A percentile compares a stretch with the other conserved stretches of the same genome.
Evolutionary conservation across 345 rosid genomes (phyloP).

Genomic region (Eucalyptus pauciflora): DNA sequence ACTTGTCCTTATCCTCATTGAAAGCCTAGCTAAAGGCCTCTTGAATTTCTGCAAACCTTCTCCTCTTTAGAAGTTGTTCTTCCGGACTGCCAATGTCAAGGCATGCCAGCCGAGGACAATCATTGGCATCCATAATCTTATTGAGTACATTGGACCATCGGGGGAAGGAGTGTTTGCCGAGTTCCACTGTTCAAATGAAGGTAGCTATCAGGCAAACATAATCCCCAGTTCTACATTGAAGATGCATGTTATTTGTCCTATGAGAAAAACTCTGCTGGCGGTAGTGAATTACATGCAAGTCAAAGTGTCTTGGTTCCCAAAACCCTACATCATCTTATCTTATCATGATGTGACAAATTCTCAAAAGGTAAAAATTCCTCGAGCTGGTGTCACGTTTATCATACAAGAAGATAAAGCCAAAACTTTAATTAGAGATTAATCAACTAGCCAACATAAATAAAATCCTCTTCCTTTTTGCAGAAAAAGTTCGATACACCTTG

Average conservation of each 20-base stretch:
- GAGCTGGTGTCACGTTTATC: neutral
- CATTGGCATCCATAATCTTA: slow-evolving; percentile 66
- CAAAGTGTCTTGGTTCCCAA: neutral
- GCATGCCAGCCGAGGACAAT: slow-evolving; percentile 40
- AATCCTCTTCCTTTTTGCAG: too few relatives aligned
- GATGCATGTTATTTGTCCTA: neutral
- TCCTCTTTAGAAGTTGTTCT: slow-evolving; percentile 35
- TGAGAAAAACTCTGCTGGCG: neutral
- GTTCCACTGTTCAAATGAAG: slow-evolving; percentile 33
- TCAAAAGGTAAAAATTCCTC: neutral
- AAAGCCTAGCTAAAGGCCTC: slow-evolving; percentile 47
- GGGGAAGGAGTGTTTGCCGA: slow-evolving; percentile 63
- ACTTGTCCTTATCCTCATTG: slow-evolving; percentile 49
- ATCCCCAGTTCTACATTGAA: neutral
- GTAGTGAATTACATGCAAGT: neutral
- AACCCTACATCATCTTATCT: neutral
- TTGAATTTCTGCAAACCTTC: slow-evolving; percentile 52
- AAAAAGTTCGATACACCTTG: too few relatives aligned
- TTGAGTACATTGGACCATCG: slow-evolving; percentile 57
- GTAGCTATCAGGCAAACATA: neutral
- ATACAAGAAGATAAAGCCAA: neutral
- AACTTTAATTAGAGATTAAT: too few relatives aligned
- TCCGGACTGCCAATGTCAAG: slow-evolving; percentile 38
- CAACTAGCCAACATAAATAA: too few relatives aligned
- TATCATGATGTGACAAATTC: neutral